These are phyloP conservation scores for Clavulina sp. DNA, from an alignment of 768 basidiomycete species.

Conservation along the genomic window DNA sequence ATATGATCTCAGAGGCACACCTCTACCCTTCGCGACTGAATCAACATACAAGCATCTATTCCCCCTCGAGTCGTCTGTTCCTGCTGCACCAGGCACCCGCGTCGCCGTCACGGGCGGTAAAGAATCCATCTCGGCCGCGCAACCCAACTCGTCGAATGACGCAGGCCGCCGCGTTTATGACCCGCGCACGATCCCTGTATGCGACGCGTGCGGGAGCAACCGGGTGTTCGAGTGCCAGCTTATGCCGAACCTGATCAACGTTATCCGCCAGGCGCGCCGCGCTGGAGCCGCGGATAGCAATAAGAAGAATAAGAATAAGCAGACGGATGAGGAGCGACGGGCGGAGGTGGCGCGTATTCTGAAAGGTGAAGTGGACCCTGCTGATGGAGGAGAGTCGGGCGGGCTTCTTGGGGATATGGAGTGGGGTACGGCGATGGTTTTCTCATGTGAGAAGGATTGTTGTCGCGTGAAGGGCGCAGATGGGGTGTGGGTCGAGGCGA, in stretches of 20 bases:
- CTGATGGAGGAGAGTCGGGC: conserved; percentile 23
- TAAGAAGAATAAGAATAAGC: conserved; percentile 16
- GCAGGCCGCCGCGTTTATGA: conserved; percentile 33
- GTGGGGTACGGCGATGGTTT: conserved; percentile 85
- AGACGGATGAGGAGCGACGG: conserved; percentile 53
- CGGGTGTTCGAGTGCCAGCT: conserved; percentile 86
- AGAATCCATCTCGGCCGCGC: neutral
- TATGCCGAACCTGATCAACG: conserved; percentile 83
- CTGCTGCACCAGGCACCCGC: neutral
- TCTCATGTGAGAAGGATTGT: conserved; percentile 75
- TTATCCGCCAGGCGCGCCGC: conserved; percentile 27
- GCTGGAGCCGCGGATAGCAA: conserved; percentile 14
- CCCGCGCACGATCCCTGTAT: conserved; percentile 37
- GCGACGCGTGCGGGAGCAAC: conserved; percentile 44
- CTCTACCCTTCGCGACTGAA: conserved; percentile 76
- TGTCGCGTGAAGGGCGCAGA: conserved; percentile 28
- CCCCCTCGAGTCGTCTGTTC: conserved; percentile 20
- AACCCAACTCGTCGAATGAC: neutral
- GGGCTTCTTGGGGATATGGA: conserved; percentile 58
- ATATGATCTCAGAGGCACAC: conserved; percentile 74
- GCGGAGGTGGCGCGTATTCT: conserved; percentile 39
- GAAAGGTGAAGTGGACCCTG: conserved; percentile 25
- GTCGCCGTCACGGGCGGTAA: neutral
- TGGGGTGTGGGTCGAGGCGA: conserved; percentile 16
- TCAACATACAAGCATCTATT: conserved; percentile 57